A percentile compares a stretch with the other conserved stretches of the same genome.
These are phyloP conservation scores for Hyparrhenia diplandra DNA, from an alignment of 176 grass and related monocot species.

Conservation along the genomic window DNA sequence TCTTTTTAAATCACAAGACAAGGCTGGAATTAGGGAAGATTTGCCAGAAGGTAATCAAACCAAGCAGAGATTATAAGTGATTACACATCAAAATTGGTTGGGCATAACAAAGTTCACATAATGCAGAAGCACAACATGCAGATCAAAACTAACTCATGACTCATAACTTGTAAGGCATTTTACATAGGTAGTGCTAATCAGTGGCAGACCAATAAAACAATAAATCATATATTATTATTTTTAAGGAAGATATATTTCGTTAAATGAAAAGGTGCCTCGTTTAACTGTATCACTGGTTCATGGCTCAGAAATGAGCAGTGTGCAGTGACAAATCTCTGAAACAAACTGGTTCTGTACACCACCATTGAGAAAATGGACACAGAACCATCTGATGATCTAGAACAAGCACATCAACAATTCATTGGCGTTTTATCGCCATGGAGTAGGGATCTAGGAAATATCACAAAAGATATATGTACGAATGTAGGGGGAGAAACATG, in stretches of 20 bases:
- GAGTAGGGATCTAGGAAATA: conserved; percentile 1
- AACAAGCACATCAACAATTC: neutral
- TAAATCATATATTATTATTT: neutral
- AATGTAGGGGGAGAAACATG: neutral
- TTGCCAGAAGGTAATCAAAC: neutral
- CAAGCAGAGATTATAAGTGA: neutral
- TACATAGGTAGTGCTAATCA: neutral
- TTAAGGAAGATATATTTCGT: neutral
- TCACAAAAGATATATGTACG: no score
- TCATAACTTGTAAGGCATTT: neutral
- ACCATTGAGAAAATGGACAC: neutral
- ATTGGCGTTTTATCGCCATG: neutral
- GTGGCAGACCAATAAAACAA: neutral
- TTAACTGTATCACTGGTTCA: neutral
- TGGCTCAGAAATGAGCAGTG: neutral
- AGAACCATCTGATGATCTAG: neutral
- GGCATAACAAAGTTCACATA: neutral
- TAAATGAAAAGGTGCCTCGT: neutral
- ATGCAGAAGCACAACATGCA: neutral
- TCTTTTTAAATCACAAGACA: neutral
- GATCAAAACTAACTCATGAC: neutral
- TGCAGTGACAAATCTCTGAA: neutral
- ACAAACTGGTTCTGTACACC: neutral
- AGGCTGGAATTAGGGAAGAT: neutral
- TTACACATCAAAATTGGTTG: neutral